Conservation (phyloP, 2,329 filamentous ascomycete genomes). For the Cladosporium sp. region DNA sequence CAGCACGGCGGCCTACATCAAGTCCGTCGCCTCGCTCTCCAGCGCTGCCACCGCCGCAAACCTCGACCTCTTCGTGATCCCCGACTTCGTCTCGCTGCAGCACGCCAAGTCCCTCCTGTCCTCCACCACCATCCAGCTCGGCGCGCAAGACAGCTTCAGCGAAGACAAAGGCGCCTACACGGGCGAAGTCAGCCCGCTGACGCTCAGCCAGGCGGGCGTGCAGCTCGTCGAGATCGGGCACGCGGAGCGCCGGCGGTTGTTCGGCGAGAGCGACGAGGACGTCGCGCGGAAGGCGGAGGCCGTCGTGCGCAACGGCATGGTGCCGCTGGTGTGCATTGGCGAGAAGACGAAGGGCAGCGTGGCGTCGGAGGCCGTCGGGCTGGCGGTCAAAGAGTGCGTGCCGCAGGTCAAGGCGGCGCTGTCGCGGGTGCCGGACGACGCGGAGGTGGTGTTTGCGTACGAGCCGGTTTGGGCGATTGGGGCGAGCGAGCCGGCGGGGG, state of each 20-base stretch:
- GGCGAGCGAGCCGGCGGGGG: conserved; percentile 61
- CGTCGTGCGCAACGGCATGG: conserved; percentile 60
- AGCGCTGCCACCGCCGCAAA: conserved; percentile 49
- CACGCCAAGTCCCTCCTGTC: conserved; percentile 43
- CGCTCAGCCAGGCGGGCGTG: conserved; percentile 62
- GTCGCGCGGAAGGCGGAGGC: conserved; percentile 65
- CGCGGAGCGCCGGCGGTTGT: conserved; percentile 66
- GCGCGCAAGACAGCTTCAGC: conserved; percentile 70
- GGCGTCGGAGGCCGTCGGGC: conserved; percentile 45
- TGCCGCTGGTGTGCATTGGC: conserved; percentile 75
- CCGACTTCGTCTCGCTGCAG: conserved; percentile 67
- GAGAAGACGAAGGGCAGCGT: conserved; percentile 50
- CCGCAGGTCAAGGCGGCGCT: conserved; percentile 61
- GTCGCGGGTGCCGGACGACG: conserved; percentile 51
- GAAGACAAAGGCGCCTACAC: conserved; percentile 69
- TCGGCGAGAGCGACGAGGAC: conserved; percentile 65
- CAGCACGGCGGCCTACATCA: conserved; percentile 49
- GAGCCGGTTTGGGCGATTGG: conserved; percentile 90
- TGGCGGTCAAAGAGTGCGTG: conserved; percentile 60
- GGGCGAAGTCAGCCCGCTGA: conserved; percentile 66
- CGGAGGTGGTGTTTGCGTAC: conserved; percentile 72
- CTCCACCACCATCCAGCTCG: conserved; percentile 52
- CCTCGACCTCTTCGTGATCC: conserved; percentile 69
- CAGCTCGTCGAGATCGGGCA: conserved; percentile 73
- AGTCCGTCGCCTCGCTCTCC: conserved; percentile 38